phyloP scores from a whole-genome alignment of 2,329 filamentous ascomycete species.

The Aspergillus fijiensis region DNA sequence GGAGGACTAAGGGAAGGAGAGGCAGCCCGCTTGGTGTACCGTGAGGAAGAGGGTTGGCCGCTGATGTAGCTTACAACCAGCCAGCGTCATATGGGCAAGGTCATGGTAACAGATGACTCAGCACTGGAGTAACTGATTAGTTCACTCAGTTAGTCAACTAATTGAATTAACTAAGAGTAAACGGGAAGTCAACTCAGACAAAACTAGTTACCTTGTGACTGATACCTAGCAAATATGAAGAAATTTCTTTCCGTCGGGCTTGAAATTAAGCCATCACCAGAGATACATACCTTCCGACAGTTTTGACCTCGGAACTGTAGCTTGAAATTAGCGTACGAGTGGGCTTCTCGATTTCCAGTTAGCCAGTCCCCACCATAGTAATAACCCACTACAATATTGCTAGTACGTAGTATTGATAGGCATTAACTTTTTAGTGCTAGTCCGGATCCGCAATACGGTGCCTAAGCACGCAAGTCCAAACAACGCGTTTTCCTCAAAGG shows the following conservation, averaged over 20 bases:
- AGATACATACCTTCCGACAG: too few species aligned
- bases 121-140: conserved; percentile 17
- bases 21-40: not conserved
- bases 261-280: too few species aligned
- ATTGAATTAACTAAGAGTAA: not conserved
- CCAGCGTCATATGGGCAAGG: conserved; percentile 37
- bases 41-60: conserved; percentile 8
- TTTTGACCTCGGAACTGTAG: too few species aligned
- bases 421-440: not conserved
- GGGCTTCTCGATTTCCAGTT: not conserved
- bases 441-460: not conserved
- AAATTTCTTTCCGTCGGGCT: too few species aligned
- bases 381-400: not conserved
- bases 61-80: conserved; percentile 12
- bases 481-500: not conserved
- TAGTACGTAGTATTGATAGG: not conserved
- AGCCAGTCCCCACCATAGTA: conserved; percentile 7
- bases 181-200: not conserved
- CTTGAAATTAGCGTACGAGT: too few species aligned
- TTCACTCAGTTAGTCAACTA: not conserved
- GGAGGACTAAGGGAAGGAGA: not conserved
- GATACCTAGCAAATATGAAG: too few species aligned
- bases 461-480: not conserved
- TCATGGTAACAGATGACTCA: conserved; percentile 41
- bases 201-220: too few species aligned